Percentiles rank a stretch among this genome's conserved stretches.
Conservation (phyloP, 176 grass and related monocot genomes). For the Elymus sibiricus region DNA sequence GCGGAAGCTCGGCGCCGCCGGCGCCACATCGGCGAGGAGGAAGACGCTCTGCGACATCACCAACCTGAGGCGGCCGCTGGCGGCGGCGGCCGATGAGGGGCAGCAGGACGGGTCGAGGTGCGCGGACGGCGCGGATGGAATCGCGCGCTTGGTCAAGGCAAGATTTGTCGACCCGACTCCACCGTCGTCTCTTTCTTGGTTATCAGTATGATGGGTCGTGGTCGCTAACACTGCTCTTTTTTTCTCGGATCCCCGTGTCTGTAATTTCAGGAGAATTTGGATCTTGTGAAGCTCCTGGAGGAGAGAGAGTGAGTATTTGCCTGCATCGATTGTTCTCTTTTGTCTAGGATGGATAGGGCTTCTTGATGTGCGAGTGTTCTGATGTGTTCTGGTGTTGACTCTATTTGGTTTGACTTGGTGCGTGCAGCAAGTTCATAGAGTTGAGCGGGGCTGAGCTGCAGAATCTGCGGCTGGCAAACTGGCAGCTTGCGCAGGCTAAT, state of each 20-base stretch:
- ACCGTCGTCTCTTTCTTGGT: not conserved
- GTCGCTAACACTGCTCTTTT: not conserved
- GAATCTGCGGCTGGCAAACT: slow-evolving; percentile 47
- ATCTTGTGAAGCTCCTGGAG: slow-evolving; percentile 36
- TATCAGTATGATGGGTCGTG: not conserved
- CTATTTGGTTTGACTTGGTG: not conserved
- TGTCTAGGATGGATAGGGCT: not conserved
- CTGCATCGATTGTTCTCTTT: not conserved
- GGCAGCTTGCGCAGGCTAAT: slow-evolving; percentile 46
- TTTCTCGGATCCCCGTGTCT: not conserved
- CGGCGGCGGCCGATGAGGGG: not conserved
- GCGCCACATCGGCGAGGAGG: slow-evolving; percentile 18
- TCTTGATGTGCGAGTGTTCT: not conserved
- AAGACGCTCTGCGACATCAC: slow-evolving; percentile 62
- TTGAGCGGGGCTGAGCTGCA: slow-evolving; percentile 37
- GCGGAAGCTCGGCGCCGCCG: not conserved
- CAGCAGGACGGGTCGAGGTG: not conserved
- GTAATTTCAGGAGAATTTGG: slow-evolving; percentile 39
- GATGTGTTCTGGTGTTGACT: not conserved
- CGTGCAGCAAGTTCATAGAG: slow-evolving; percentile 35
- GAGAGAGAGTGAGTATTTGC: slow-evolving; percentile 38
- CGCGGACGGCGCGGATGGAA: not conserved
- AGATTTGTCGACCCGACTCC: not conserved
- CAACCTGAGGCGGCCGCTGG: slow-evolving; percentile 13
- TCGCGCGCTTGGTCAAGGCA: slow-evolving; percentile 34